These are phyloP conservation scores for Brassica rapa DNA, from an alignment of 345 rosid species.

Conservation along the genomic window DNA sequence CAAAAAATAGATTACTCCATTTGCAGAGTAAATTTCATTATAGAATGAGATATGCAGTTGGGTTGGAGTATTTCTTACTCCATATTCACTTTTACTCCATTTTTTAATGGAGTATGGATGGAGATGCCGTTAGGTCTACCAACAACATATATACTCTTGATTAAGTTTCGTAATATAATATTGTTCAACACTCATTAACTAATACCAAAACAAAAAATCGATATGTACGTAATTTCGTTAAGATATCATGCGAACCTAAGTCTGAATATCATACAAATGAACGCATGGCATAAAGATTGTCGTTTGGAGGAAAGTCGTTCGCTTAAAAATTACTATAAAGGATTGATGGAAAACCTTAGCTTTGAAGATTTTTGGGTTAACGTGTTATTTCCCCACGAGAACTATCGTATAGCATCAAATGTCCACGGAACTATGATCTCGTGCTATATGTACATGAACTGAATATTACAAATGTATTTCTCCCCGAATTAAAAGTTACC, in stretches of 20 bases:
- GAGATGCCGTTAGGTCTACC: neutral
- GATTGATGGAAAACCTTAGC: constrained; percentile 1
- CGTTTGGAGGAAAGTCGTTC: neutral
- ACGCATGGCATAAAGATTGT: neutral
- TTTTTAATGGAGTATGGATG: no score
- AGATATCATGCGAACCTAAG: neutral
- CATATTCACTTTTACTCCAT: neutral
- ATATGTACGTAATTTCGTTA: neutral
- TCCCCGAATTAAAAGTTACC: no score
- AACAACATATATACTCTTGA: neutral
- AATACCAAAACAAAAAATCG: neutral
- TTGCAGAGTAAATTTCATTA: no score
- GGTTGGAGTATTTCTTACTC: no score
- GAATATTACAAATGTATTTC: no score
- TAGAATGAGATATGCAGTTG: no score
- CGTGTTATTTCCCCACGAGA: no score
- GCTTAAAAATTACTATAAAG: neutral
- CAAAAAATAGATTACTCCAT: no score
- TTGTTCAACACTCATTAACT: neutral
- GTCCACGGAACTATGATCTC: no score
- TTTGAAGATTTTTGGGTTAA: neutral
- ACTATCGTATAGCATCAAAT: no score
- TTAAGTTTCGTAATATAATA: neutral
- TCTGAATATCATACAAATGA: neutral
- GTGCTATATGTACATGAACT: no score